These are phyloP conservation scores for Parsonsia alboflavescens DNA, from an alignment of 257 asterid genomes.

Conservation along the genomic window DNA sequence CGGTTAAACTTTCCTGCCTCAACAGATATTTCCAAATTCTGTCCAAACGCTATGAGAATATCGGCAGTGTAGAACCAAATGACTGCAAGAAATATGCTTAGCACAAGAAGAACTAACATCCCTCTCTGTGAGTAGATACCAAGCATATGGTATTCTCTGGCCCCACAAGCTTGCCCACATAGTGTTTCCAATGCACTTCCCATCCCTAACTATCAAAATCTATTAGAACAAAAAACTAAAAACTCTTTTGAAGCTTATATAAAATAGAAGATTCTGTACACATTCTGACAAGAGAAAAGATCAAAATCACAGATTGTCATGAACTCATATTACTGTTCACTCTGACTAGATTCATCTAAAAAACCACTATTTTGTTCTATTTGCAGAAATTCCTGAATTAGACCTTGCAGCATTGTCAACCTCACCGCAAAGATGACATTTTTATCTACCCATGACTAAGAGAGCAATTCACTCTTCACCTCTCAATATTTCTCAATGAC, in stretches of 20 bases:
- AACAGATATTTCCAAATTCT: conserved; percentile 43
- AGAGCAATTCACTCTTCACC: neutral
- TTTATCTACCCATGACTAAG: neutral
- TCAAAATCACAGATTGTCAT: neutral
- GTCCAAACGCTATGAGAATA: conserved; percentile 47
- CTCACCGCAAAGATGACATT: neutral
- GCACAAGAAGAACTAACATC: conserved; percentile 33
- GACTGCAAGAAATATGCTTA: conserved; percentile 39
- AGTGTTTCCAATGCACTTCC: conserved; percentile 65
- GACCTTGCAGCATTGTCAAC: neutral
- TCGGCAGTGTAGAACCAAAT: conserved; percentile 48
- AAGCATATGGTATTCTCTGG: conserved; percentile 47
- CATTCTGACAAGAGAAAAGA: neutral
- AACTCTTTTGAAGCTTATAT: neutral
- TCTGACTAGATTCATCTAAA: neutral
- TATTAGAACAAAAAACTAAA: neutral
- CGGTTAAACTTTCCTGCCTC: conserved; percentile 54
- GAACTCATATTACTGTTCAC: neutral
- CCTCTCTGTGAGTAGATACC: conserved; percentile 53
- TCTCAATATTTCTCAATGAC: neutral
- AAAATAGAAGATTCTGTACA: neutral
- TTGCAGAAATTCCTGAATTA: neutral
- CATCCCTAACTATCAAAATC: conserved; percentile 59
- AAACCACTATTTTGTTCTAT: neutral
- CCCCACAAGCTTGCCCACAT: conserved; percentile 71